Percentiles rank a stretch among this genome's conserved stretches.
Evolutionary conservation across 495 filamentous ascomycete species (phyloP).

Genomic region (Aspergillus coremiiformis): DNA sequence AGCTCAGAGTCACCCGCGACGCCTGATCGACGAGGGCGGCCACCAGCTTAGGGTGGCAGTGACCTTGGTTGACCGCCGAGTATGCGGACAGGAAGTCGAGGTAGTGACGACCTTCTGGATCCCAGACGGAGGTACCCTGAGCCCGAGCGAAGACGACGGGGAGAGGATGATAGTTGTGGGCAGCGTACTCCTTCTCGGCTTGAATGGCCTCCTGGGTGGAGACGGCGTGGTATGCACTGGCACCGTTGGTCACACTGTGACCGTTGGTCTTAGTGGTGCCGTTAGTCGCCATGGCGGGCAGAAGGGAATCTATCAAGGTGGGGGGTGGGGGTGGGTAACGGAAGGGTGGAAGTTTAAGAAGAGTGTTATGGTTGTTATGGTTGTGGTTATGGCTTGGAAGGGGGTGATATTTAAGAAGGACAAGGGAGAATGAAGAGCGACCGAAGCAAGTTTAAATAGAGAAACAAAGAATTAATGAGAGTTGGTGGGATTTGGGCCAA

Average conservation of each 20-base stretch:
- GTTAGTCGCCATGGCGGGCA: neutral
- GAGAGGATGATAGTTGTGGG: constrained; percentile 98
- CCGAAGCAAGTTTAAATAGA: constrained; percentile 1
- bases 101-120: constrained; percentile 94
- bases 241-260: constrained; percentile 27
- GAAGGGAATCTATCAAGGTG: neutral
- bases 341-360: no score
- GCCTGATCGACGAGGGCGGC: constrained; percentile 87
- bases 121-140: constrained; percentile 83
- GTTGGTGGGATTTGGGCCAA: neutral
- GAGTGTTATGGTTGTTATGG: no score
- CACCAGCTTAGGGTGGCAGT: constrained; percentile 94
- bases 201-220: constrained; percentile 74
- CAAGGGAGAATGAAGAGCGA: constrained; percentile 1
- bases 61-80: constrained; percentile 96
- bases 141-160: constrained; percentile 85
- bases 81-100: constrained; percentile 98
- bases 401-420: no score
- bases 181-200: constrained; percentile 75
- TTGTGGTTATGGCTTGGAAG: neutral
- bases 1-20: constrained; percentile 82
- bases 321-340: no score
- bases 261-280: constrained; percentile 25
- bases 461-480: constrained; percentile 3
- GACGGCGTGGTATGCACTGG: constrained; percentile 63